phyloP scores from a whole-genome alignment of 2,329 filamentous ascomycete genomes.

The Fusarium sp. region DNA sequence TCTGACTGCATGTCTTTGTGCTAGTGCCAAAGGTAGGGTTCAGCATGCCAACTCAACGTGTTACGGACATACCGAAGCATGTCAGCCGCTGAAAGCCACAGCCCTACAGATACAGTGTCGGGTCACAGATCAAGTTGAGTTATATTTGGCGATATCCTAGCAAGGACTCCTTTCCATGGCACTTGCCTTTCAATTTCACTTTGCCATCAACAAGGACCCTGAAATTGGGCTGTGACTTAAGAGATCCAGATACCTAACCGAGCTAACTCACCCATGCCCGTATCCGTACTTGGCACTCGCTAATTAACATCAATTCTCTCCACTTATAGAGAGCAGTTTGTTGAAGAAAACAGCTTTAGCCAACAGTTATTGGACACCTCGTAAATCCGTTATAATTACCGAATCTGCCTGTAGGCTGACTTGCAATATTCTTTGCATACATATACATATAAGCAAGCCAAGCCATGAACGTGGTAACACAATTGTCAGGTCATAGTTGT shows the following conservation, averaged over 20 bases:
- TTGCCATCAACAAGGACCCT: conserved; percentile 1
- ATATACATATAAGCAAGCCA: neutral
- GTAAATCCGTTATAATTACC: neutral
- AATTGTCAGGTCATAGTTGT: neutral
- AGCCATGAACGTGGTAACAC: neutral
- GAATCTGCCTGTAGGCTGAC: neutral
- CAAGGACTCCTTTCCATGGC: neutral
- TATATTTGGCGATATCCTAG: neutral
- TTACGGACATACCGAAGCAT: conserved; percentile 35
- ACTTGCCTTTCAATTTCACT: neutral
- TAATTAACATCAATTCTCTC: neutral
- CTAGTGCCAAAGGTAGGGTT: too few species aligned
- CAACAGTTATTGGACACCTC: neutral
- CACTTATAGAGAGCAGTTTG: conserved; percentile 1
- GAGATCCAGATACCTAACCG: conserved; percentile 3
- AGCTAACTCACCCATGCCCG: conserved; percentile 11
- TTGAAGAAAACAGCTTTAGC: neutral
- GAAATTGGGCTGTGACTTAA: conserved; percentile 8
- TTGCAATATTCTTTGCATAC: neutral
- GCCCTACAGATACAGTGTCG: conserved; percentile 10
- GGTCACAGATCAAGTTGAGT: conserved; percentile 9
- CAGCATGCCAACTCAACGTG: neutral
- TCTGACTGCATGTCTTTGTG: conserved; percentile 41
- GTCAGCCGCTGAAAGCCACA: conserved; percentile 36
- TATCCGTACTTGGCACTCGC: conserved; percentile 16